These are phyloP conservation scores for Lipomyces mesembrius DNA, from an alignment of 805 yeast genomes.

Conservation along the genomic window DNA sequence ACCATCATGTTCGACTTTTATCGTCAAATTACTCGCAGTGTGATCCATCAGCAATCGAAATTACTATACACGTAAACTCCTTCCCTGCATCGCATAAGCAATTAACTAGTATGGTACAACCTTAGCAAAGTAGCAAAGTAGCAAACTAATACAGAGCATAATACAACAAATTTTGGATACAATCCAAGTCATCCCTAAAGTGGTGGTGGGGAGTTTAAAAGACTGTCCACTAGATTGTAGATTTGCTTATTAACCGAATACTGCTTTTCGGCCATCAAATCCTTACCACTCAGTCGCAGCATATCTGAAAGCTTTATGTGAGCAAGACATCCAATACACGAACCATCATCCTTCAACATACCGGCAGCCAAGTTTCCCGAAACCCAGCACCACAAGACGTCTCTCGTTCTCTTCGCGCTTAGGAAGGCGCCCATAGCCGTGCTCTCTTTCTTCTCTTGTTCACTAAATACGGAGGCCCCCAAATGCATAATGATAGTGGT, in stretches of 20 bases:
- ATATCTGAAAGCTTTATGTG: constrained; percentile 6
- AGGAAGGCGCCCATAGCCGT: constrained; percentile 26
- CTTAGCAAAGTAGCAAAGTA: not conserved
- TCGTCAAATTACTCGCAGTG: too few species aligned
- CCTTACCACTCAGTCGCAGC: constrained; percentile 20
- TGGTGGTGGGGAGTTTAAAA: constrained; percentile 3
- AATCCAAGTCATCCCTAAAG: not conserved
- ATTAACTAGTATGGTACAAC: not conserved
- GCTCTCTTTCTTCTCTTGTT: constrained; percentile 11
- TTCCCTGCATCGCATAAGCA: not conserved
- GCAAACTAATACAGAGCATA: not conserved
- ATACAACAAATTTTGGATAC: not conserved
- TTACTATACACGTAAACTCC: not conserved
- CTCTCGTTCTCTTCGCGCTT: constrained; percentile 25
- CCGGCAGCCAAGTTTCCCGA: constrained; percentile 20
- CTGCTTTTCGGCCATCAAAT: constrained; percentile 27
- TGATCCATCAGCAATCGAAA: not conserved
- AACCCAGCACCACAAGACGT: constrained; percentile 36
- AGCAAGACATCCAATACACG: not conserved
- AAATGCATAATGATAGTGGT: constrained; percentile 28
- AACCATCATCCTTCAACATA: not conserved
- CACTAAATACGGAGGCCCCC: constrained; percentile 18
- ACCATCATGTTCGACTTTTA: too few species aligned
- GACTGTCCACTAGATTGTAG: constrained; percentile 10
- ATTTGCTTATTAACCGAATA: constrained; percentile 13